Base-by-base conservation (phyloP, 2,329 filamentous ascomycete species). In the Colletotrichum acutatum region DNA sequence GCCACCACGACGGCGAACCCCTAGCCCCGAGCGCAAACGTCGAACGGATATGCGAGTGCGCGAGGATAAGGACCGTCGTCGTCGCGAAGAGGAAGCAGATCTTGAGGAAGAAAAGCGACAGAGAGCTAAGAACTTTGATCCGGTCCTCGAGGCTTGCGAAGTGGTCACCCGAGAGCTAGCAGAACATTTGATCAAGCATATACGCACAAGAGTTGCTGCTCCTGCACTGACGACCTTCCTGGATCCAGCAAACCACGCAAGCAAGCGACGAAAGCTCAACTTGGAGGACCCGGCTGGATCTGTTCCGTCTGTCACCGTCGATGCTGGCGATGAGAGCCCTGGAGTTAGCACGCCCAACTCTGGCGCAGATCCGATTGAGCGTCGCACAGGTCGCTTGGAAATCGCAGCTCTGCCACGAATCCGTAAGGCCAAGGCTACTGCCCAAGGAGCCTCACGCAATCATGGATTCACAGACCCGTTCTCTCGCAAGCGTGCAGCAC, bases 81-180 rank as follows among this genome's bases (percentile, higher is more conserved):
- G 90, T 67, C 90, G 89, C 60, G 94, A 98, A 78, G 92, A 95
- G 56, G 94, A 94, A 75, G 89, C 92, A 61, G 96, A 98, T 79
- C 80, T 96, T 8, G 95, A 98, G 79, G 93, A 97, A 76, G 96
- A 98, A 81, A 98, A 97, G 84, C 92, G 91, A 79, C 93, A 96
- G 77, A 88, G 96, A 65, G 95, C 95, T 22, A 92, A 93, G 78
- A 93, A 97, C 80, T 90, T 98, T 75, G 96, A 99, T 81, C 96
- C 97, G n/a, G 94, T 96, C 5, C 85, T 87, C 61, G 96, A 97
- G 79, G 96, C 97, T 42, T 87, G 95, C 52, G 91, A 95, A 74
- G 89, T 94, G 57, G 89, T 98, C 66, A 90, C 93, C 64, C 90
- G 91, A 66, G 95, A 98, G 81, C 86, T 99, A 79, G 92, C 90